Evolutionary conservation across 257 asterid species (phyloP), one percentile per base, ranked within the genome.

Genomic region (Rauvolfia tetraphylla): DNA sequence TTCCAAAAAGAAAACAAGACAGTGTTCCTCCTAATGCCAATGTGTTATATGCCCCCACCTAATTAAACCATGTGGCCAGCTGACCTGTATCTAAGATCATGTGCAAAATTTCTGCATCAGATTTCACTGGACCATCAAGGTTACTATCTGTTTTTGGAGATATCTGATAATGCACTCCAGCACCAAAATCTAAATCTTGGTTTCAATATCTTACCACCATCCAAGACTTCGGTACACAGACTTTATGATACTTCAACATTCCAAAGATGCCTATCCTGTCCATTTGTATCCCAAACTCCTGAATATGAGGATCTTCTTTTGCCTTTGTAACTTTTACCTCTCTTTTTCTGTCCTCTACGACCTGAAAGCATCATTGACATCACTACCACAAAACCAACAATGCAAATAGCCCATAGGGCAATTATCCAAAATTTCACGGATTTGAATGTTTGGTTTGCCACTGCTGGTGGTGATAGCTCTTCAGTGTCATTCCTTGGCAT

Each of bases 371-470:
- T 81, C 82, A 79, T 51, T 3, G 69, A 88, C 96, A 90, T 89
- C 76, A 88, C 86, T 17, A 56, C 83, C 67, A 83, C 25, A 58
- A 87, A 92, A 29, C 89, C 94, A 25, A 81, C 31, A 46, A 90
- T 87, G 23, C 92, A 90, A 39, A 87, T 75, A 13, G 75, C 92
- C 98, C 98, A 93, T 34, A 93, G 76, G 27, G 86, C 86, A 7
- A 91, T 79, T 48, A 88, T 90, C 97, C 96, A 87, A 41, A 87
- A 77, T 76, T 91, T 90, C 92, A 89, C 86, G 18, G 92, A 89
- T 77, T 67, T 83, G 76, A 94, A 92, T 12, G 87, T 66, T 49
- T 82, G 95, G 78, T 75, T 88, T 27, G 79, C 70, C 67, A 76
- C 87, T 10, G 62, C 91, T 44, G 95, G 91, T 2, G 86, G 87